Evolutionary conservation across 495 filamentous ascomycete species (phyloP).

Genomic region (Mytilinidion resinicola): DNA sequence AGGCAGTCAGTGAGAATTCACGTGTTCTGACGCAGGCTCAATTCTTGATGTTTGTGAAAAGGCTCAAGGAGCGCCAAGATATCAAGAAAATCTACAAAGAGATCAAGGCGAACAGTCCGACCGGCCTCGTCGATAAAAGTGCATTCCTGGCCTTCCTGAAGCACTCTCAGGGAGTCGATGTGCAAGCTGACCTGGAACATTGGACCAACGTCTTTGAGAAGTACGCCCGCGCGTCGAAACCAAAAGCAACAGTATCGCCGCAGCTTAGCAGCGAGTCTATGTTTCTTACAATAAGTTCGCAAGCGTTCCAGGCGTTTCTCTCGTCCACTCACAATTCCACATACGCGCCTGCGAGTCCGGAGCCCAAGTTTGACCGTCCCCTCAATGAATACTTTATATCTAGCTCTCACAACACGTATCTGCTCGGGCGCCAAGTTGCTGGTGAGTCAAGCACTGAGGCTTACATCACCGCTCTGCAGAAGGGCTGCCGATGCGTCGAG

Average conservation of each 20-base stretch:
- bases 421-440: constrained; percentile 81
- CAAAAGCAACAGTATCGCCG: constrained; percentile 35
- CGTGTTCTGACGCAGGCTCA: constrained; percentile 65
- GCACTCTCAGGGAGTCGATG: constrained; percentile 66
- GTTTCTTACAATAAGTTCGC: constrained; percentile 57
- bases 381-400: constrained; percentile 98
- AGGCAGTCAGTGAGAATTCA: constrained; percentile 56
- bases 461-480: constrained; percentile 83
- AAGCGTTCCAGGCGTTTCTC: constrained; percentile 69
- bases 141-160: constrained; percentile 67
- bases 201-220: constrained; percentile 74
- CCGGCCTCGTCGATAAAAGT: constrained; percentile 54
- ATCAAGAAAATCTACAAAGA: constrained; percentile 61
- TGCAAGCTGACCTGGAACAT: constrained; percentile 54
- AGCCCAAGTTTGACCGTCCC: constrained; percentile 65
- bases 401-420: constrained; percentile 97
- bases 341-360: constrained; percentile 34
- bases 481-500: constrained; percentile 90
- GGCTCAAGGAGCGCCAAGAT: constrained; percentile 79
- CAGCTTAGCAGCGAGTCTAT: constrained; percentile 33
- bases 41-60: constrained; percentile 73
- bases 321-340: constrained; percentile 60
- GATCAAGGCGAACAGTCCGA: constrained; percentile 44
- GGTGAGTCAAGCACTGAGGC: constrained; percentile 88
- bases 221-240: constrained; percentile 58